Percentiles rank a stretch among this genome's conserved stretches.
Conservation (phyloP, 1,139 yeast species). For the Yamadazyma diddensiae region DNA sequence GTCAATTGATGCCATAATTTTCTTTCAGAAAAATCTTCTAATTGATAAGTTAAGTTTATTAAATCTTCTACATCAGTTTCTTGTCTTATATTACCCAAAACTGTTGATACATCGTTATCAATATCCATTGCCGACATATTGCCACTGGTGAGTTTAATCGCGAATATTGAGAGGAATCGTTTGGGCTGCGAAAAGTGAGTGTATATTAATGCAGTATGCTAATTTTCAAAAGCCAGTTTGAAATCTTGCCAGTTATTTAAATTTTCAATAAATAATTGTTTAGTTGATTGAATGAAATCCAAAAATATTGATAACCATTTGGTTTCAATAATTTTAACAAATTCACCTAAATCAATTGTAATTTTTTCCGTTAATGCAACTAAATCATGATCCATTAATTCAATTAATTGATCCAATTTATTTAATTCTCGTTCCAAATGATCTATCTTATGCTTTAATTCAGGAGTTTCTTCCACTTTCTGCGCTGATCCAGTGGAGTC, state of each 20-base stretch:
- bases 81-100: conserved; percentile 66
- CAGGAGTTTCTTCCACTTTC: conserved; percentile 6
- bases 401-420: conserved; percentile 42
- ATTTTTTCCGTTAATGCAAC: conserved; percentile 31
- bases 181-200: not conserved
- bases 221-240: conserved; percentile 16
- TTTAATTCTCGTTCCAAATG: conserved; percentile 41
- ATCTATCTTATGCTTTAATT: conserved; percentile 19
- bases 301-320: conserved; percentile 42
- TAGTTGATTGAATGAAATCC: conserved; percentile 37
- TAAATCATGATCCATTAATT: conserved; percentile 37
- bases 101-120: conserved; percentile 54
- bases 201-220: conserved; percentile 1
- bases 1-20: conserved; percentile 82
- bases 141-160: conserved; percentile 12
- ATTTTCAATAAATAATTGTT: conserved; percentile 35
- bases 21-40: conserved; percentile 86
- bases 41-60: conserved; percentile 62
- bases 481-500: conserved; percentile 1
- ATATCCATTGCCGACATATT: conserved; percentile 31
- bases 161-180: not conserved
- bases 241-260: conserved; percentile 39
- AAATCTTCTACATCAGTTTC: conserved; percentile 65
- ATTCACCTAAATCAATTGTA: conserved; percentile 29
- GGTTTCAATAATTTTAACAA: conserved; percentile 32